Percentiles rank a stretch among this genome's conserved stretches.
phyloP scores from a whole-genome alignment of 2,329 filamentous ascomycete species.

The Trematosphaeria pertusa region DNA sequence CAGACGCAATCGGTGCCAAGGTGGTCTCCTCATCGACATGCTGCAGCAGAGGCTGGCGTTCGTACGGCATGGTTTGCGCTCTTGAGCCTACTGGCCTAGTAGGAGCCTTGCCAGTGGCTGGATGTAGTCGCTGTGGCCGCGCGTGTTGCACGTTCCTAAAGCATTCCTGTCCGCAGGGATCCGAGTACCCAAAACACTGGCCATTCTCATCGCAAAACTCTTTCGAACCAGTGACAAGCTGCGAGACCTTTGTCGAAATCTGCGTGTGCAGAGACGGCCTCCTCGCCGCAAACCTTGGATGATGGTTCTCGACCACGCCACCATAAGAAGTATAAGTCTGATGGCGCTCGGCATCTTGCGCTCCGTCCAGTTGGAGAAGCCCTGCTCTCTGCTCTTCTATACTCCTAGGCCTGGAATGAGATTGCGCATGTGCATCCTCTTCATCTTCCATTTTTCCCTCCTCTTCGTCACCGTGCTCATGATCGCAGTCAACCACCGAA shows the following conservation, averaged over 20 bases:
- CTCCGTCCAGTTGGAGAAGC: constrained; percentile 18
- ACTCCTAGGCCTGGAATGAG: constrained; percentile 5
- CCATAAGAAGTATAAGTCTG: constrained; percentile 25
- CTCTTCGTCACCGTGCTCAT: constrained; percentile 68
- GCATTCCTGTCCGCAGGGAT: constrained; percentile 67
- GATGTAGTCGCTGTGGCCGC: constrained; percentile 37
- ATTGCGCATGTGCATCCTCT: constrained; percentile 22
- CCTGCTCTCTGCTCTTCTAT: constrained; percentile 30
- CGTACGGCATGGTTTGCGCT: constrained; percentile 32
- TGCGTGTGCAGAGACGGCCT: constrained; percentile 52
- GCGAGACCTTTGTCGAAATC: constrained; percentile 54
- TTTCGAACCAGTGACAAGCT: constrained; percentile 58
- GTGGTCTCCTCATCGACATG: constrained; percentile 35
- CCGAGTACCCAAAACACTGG: constrained; percentile 67
- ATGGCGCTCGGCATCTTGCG: constrained; percentile 11
- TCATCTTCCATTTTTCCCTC: constrained; percentile 40
- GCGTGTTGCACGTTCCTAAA: constrained; percentile 58
- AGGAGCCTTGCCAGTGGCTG: constrained; percentile 9
- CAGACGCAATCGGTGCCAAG: constrained; percentile 30
- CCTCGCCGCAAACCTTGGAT: constrained; percentile 14
- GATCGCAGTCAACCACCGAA: constrained; percentile 81
- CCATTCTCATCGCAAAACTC: constrained; percentile 63
- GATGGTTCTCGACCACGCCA: constrained; percentile 19
- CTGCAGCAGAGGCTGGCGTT: constrained; percentile 39
- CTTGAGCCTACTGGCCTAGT: constrained; percentile 28